phyloP scores from a whole-genome alignment of 305 asterid species.

The Fraxinus nigra region DNA sequence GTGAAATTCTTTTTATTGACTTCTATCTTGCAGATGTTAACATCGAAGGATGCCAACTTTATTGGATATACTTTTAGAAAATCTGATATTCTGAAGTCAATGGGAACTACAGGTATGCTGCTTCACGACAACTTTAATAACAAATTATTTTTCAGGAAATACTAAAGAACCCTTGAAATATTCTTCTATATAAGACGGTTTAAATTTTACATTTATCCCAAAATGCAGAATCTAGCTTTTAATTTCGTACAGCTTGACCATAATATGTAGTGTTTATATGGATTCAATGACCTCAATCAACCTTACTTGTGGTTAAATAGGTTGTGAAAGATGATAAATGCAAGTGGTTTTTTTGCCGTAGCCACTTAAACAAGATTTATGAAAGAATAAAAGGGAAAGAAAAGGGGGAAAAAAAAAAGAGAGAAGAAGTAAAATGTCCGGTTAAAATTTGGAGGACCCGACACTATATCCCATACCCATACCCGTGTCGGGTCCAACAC shows the following conservation, averaged over 20 bases:
- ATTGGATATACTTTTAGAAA: constrained; percentile 95
- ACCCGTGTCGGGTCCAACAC: too few relatives aligned
- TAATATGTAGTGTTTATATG: neutral
- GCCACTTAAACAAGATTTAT: neutral
- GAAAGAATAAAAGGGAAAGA: neutral
- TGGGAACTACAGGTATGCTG: constrained; percentile 67
- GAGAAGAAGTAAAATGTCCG: too few relatives aligned
- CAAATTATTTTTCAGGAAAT: neutral
- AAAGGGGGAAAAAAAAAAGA: too few relatives aligned
- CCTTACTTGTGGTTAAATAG: too few relatives aligned
- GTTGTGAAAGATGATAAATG: neutral
- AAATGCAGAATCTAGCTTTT: neutral
- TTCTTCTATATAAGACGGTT: neutral
- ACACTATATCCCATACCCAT: too few relatives aligned
- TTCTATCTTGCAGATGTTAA: constrained; percentile 69
- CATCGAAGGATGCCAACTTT: constrained; percentile 91
- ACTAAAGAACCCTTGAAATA: neutral
- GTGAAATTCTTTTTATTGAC: neutral
- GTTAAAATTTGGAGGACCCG: too few relatives aligned
- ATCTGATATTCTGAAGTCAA: constrained; percentile 77
- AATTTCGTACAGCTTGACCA: neutral
- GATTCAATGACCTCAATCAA: neutral
- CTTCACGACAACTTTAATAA: neutral
- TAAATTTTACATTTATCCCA: neutral
- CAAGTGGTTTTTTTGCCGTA: neutral